Base-by-base conservation (phyloP, 768 basidiomycete species). In the Hydnomerulius pinastri region DNA sequence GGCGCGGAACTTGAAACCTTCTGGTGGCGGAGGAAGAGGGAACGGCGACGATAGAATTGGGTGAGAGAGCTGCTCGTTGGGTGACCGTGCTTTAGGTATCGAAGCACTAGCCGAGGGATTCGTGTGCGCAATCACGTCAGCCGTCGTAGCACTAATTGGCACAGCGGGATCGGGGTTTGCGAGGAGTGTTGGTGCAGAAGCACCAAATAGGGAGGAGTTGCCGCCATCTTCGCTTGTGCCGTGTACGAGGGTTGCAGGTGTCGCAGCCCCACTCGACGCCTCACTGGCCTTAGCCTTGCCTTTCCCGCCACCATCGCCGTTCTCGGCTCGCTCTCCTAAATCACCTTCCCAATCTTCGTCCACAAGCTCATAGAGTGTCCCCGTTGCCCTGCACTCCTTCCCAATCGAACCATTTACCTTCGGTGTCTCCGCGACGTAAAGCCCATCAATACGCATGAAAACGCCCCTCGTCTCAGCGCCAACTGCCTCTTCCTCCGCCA, bases 311-410 rank as follows among this genome's bases (percentile, higher is more conserved):
- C 28, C 40, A 24, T 50, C 20, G 15, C 46, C 29, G 8, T 46
- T 62, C 23, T 30, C 33, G 7, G 33, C 29, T 42, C 18, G 57
- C 20, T 65, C 67, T 15, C 76, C 81, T 2, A 27, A 7, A 18
- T 57, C 56, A 2, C 33, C 58, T 39, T 78, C 82, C 84, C 83
- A 92, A 50, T 86, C 87, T 43, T 77, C 73, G 52, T 91, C 90
- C 2, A 81, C 90, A 27, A 92, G 73, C 65, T 92, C 90, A 55
- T 85, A 92, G 43, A 92, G 66, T 77, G 80, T 80, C 20, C 90
- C 90, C 51, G 79, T 76, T n/a, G 79, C 81, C 54, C 87, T 74
- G 40, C 83, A 83, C 63, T 89, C 85, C 60, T 71, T 76, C 28
- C 70, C 76, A 27, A 64, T 61, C 4, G 60, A 60, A 4, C 80